phyloP scores from a whole-genome alignment of 768 basidiomycete species.

The Porpolomopsis calyptriformis region DNA sequence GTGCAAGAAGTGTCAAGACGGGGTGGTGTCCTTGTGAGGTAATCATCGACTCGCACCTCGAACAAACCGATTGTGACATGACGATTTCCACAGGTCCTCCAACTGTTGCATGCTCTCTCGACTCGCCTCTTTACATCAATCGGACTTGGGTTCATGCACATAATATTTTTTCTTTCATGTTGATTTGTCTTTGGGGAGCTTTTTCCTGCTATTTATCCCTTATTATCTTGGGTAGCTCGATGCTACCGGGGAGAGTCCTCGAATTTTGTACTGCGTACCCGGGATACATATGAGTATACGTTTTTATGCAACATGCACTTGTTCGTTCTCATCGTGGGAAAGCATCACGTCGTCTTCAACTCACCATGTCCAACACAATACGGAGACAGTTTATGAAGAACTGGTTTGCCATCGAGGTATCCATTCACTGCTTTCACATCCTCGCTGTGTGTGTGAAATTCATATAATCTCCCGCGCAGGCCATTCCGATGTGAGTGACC shows the following conservation, averaged over 20 bases:
- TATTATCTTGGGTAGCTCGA: conserved; percentile 4
- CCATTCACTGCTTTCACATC: conserved; percentile 13
- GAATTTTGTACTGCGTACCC: not conserved
- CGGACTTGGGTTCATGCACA: no score
- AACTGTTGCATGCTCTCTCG: conserved; percentile 7
- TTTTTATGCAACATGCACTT: not conserved
- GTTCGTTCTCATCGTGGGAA: not conserved
- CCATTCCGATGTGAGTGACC: conserved; percentile 39
- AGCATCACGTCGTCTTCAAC: not conserved
- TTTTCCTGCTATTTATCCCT: not conserved
- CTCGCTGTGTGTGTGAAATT: not conserved
- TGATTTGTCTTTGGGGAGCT: not conserved
- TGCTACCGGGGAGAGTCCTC: not conserved
- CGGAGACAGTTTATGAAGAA: conserved; percentile 44
- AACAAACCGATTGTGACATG: no score
- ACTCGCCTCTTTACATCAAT: no score
- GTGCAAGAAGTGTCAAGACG: conserved; percentile 31
- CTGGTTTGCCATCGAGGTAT: conserved; percentile 67
- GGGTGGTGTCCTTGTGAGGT: conserved; percentile 34
- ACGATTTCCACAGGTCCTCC: no score
- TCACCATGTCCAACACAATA: conserved; percentile 15
- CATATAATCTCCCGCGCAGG: conserved; percentile 27
- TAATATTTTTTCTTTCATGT: not conserved
- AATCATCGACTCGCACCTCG: no score
- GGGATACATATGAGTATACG: conserved; percentile 1